A percentile compares a stretch with the other conserved stretches of the same genome.
Evolutionary conservation across 23 red algal species (phyloP).

Genomic region (Gracilaria gracilis): DNA sequence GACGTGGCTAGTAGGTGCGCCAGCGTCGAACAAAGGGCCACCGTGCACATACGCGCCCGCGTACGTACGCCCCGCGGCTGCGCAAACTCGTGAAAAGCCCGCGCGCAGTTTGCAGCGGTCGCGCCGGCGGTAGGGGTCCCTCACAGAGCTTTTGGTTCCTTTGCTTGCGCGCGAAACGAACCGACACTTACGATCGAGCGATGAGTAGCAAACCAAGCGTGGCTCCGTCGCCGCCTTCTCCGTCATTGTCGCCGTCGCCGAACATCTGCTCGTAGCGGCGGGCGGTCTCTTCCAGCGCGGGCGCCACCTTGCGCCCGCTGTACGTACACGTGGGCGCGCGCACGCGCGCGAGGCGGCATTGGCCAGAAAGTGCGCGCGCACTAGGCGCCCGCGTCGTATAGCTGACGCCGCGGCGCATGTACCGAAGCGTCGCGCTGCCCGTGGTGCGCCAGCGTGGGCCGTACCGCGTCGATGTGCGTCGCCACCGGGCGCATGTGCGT

Average conservation of each 20-base stretch:
- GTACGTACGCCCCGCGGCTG: no score
- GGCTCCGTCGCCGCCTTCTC: background rate
- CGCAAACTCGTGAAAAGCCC: no score
- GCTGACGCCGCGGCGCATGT: background rate
- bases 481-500: background rate
- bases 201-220: background rate
- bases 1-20: no score
- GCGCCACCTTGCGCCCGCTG: background rate
- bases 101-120: no score
- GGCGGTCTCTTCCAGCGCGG: background rate
- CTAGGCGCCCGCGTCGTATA: background rate
- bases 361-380: background rate
- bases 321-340: background rate
- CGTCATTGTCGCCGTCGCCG: constrained; percentile 2
- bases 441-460: background rate
- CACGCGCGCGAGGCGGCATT: background rate
- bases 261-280: background rate
- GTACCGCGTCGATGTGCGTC: background rate
- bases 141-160: no score
- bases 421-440: background rate
- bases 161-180: no score
- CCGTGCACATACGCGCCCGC: no score
- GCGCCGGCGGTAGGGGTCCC: no score
- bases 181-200: no score
- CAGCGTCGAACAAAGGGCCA: no score